A percentile compares a stretch with the other conserved stretches of the same genome.
Evolutionary conservation across 2,329 filamentous ascomycete species (phyloP).

Genomic region (Fusarium zealandicum): DNA sequence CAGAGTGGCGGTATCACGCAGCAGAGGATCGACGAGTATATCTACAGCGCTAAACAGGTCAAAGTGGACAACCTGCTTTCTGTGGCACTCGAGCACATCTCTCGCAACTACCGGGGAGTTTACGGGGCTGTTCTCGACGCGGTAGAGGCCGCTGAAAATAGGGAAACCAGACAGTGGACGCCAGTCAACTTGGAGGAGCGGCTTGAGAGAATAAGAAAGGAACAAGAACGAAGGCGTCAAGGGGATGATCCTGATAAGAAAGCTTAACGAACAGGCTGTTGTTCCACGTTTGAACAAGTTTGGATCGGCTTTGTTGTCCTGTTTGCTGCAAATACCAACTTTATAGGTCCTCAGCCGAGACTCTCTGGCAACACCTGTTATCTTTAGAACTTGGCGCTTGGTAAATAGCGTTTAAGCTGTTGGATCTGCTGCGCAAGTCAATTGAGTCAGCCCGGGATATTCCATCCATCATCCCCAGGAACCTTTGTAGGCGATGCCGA

Average conservation of each 20-base stretch:
- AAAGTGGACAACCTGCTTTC: slow-evolving; percentile 35
- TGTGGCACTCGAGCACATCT: slow-evolving; percentile 33
- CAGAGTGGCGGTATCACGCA: slow-evolving; percentile 36
- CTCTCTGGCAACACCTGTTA: not conserved
- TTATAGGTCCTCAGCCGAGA: not conserved
- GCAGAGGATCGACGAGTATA: slow-evolving; percentile 32
- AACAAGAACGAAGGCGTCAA: slow-evolving; percentile 19
- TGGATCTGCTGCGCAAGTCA: not conserved
- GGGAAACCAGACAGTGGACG: slow-evolving; percentile 31
- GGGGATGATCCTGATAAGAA: not conserved
- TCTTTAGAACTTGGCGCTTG: slow-evolving; percentile 6
- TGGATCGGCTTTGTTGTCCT: not conserved
- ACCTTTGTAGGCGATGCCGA: not conserved
- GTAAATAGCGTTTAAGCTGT: slow-evolving; percentile 4
- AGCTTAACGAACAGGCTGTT: too few species aligned
- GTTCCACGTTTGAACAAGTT: too few species aligned
- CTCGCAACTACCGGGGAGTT: slow-evolving; percentile 31
- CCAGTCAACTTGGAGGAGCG: slow-evolving; percentile 29
- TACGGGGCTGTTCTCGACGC: slow-evolving; percentile 32
- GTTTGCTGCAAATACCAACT: not conserved
- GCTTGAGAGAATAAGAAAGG: slow-evolving; percentile 26
- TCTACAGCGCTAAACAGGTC: slow-evolving; percentile 24
- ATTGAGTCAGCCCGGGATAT: slow-evolving; percentile 13
- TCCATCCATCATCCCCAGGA: slow-evolving; percentile 6
- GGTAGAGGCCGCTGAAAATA: slow-evolving; percentile 30